Base-by-base conservation (phyloP, 345 rosid genomes). In the Noccaea bulbosa region DNA sequence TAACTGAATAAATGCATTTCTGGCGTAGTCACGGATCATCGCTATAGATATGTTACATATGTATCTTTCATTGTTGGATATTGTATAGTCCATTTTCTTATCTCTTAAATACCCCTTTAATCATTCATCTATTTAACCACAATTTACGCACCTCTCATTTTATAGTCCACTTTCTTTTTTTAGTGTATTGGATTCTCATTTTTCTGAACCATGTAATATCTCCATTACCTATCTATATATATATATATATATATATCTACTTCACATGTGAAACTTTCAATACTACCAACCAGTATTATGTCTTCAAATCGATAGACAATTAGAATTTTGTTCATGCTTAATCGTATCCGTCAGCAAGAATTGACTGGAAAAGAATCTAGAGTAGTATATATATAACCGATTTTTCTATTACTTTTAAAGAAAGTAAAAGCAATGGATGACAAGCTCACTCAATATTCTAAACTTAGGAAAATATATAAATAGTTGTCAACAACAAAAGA, bases 1-100 rank as follows among this genome's bases (percentile, higher is more conserved):
- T 14, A 41, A 20, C 2, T 34, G 63, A 71, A 53, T 71, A 62
- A 62, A 62, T 52, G 62, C 45, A 62, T n/a, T 52, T 62, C 20
- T 62, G 62, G 62, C 11, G 40, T 44, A 20, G 16, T 10, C 52
- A 43, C 24, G 5, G 6, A 71, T 70, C 35, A 60, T 59, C 7
- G 59, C 10, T 52, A 50, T 27, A 22, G 10, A 24, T 8, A 5
- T 11, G 4, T 27, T 24, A 24, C 30, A 9, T 37, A 50, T n/a
- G 11, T 40, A 64, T 48, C 15, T 35, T 35, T 11, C 32, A 16
- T 38, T 8, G 27, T 0, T 38, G 41, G 2, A 38, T 38, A 38
- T 3, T 61, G 27, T 14, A 4, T 30, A 15, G n/a, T 15, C 35
- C 56, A 63, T 10, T 32, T 16, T 15, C 3, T 64, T 33, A 27